Evolutionary conservation across 768 basidiomycete genomes (phyloP), one percentile per base, ranked within the genome.

Genomic region (Psilocybe tampanensis): DNA sequence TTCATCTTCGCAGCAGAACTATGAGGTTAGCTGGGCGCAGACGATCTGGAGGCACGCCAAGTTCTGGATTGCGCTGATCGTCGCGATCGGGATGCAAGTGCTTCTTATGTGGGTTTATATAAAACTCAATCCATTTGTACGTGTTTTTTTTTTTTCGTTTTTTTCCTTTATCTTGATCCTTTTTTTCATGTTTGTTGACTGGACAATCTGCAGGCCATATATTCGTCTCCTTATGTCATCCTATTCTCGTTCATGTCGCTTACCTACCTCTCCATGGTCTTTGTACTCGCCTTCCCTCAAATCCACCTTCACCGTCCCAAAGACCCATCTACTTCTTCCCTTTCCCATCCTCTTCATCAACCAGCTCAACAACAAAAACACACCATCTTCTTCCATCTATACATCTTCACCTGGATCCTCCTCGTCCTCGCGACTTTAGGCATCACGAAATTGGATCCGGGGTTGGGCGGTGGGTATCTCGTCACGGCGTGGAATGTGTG

Each of bases 91-190:
- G 7, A 60, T 81, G 2, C 82, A 89, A 59, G 73, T 68, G 2
- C 73, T 76, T 2, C 70, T 90, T 7, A 73, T 83, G 2, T 65
- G 74, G 44, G 75, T 75, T 3, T 86, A 80, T 60, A 62, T 83
- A 18, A 71, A 77, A 4, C 4, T 88, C 41, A 90, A 90, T 66
- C 83, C 85, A 26, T 85, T 83, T 59, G 89, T 90, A 64, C 64
- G 86, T 72, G n/a, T 34, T 13, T 59, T 29, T 22, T n/a, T n/a
- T 43, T 51, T 32, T 23, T 29, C 9, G n/a, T 34, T 13, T 59
- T 29, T 22, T n/a, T n/a, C 41, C 49, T 32, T 23, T 29, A 5
- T 8, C 44, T 17, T 12, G 4, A 23, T 39, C 21, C 34, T 33
- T 26, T 36, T n/a, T 21, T 34, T 22, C 55, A 36, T 32, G 6